phyloP scores from a whole-genome alignment of 2,329 filamentous ascomycete genomes.

The Stagonosporopsis vannaccii region DNA sequence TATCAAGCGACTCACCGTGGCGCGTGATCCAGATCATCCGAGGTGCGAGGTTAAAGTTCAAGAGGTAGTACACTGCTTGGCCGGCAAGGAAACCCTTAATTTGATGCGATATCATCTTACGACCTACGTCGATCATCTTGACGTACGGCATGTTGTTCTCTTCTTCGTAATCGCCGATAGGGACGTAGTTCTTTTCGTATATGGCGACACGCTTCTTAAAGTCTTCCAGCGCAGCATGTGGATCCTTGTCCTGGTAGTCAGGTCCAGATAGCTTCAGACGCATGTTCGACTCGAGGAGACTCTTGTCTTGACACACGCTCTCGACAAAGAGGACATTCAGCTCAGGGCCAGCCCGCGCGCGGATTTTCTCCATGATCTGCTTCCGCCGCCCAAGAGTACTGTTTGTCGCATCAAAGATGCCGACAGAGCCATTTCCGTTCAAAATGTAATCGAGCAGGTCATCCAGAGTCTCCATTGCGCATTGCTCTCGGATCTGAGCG shows the following conservation, averaged over 20 bases:
- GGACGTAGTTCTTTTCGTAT: conserved; percentile 93
- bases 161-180: conserved; percentile 90
- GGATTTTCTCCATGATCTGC: conserved; percentile 82
- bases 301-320: conserved; percentile 86
- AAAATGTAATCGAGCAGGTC: conserved; percentile 92
- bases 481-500: conserved; percentile 84
- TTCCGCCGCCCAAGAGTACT: conserved; percentile 88
- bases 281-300: conserved; percentile 93
- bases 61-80: conserved; percentile 91
- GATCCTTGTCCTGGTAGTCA: conserved; percentile 95
- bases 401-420: conserved; percentile 97
- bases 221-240: conserved; percentile 80
- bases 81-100: conserved; percentile 91
- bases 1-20: conserved; percentile 90
- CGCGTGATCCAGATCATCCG: conserved; percentile 98
- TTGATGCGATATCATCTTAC: conserved; percentile 90
- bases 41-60: conserved; percentile 95
- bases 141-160: conserved; percentile 92
- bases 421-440: conserved; percentile 81
- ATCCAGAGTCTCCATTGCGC: conserved; percentile 89
- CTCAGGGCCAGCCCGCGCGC: conserved; percentile 79
- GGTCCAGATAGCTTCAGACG: conserved; percentile 93
- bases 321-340: conserved; percentile 95
- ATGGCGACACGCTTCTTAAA: conserved; percentile 92
- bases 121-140: conserved; percentile 95